Evolutionary conservation across 2,329 filamentous ascomycete species (phyloP).

Genomic region (Coniochaeta sp.): DNA sequence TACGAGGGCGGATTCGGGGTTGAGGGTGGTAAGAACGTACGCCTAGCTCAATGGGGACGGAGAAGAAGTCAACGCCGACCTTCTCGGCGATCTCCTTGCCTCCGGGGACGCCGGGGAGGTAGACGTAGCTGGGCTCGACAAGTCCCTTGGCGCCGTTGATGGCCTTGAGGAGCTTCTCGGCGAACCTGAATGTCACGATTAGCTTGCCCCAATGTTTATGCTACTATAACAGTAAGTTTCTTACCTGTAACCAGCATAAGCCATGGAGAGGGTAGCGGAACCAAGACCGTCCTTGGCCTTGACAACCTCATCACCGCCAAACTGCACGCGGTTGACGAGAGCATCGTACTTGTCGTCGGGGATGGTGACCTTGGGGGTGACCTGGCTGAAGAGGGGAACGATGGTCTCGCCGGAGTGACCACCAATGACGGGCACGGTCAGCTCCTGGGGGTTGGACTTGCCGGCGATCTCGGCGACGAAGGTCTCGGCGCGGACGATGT

Average conservation of each 20-base stretch:
- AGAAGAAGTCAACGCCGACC: slow-evolving; percentile 89
- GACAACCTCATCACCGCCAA: slow-evolving; percentile 91
- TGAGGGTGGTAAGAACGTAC: slow-evolving; percentile 51
- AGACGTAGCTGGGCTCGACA: slow-evolving; percentile 91
- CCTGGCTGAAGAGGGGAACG: slow-evolving; percentile 92
- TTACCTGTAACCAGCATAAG: slow-evolving; percentile 86
- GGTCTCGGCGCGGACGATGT: slow-evolving; percentile 96
- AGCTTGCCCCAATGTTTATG: neutral
- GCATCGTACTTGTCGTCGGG: slow-evolving; percentile 85
- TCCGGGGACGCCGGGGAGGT: slow-evolving; percentile 82
- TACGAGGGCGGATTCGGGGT: too few relatives aligned
- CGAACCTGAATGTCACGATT: slow-evolving; percentile 55
- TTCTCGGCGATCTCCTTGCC: slow-evolving; percentile 80
- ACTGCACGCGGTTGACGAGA: slow-evolving; percentile 91
- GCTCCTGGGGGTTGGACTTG: slow-evolving; percentile 73
- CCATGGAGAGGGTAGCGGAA: slow-evolving; percentile 81
- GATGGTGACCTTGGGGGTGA: slow-evolving; percentile 71
- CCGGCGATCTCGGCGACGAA: slow-evolving; percentile 84
- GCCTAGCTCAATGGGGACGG: slow-evolving; percentile 89
- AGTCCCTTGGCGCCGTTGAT: slow-evolving; percentile 84
- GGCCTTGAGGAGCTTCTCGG: slow-evolving; percentile 89
- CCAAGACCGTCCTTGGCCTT: slow-evolving; percentile 80
- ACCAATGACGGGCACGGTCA: slow-evolving; percentile 86
- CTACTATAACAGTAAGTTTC: slow-evolving; percentile 17
- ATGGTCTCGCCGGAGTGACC: slow-evolving; percentile 98